A percentile compares a stretch with the other conserved stretches of the same genome.
Conservation (phyloP, 306 rosid genomes). For the Dryas drummondii region DNA sequence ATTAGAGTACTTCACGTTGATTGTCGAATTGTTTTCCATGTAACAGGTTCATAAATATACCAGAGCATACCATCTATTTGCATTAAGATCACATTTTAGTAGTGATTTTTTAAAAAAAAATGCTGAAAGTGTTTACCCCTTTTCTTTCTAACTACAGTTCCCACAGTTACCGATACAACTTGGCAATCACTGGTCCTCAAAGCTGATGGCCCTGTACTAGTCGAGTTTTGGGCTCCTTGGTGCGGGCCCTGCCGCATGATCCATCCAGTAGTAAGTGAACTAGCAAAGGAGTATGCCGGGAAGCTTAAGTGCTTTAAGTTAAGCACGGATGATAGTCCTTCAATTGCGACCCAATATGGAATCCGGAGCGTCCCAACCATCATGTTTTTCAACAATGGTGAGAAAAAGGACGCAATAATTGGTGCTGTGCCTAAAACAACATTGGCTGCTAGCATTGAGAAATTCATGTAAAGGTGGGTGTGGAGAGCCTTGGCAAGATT, state of each 20-base stretch:
- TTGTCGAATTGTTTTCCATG: not conserved
- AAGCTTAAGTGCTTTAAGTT: constrained; percentile 81
- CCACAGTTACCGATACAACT: constrained; percentile 47
- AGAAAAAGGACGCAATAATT: constrained; percentile 69
- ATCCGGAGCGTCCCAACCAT: constrained; percentile 82
- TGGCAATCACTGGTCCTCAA: constrained; percentile 72
- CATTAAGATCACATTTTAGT: not conserved
- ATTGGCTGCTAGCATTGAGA: constrained; percentile 67
- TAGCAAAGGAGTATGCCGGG: constrained; percentile 61
- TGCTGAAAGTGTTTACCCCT: not conserved
- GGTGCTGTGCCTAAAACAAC: constrained; percentile 83
- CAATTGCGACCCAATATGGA: constrained; percentile 64
- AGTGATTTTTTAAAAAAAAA: not conserved
- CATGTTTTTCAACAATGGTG: constrained; percentile 71
- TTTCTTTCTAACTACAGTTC: constrained; percentile 44
- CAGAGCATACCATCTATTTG: not conserved
- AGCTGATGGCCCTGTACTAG: constrained; percentile 58
- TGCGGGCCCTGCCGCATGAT: constrained; percentile 97
- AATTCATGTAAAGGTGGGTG: constrained; percentile 58
- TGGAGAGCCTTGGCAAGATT: constrained; percentile 23
- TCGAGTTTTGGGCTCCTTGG: constrained; percentile 99
- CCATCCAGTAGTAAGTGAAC: constrained; percentile 69
- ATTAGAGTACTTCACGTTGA: not conserved
- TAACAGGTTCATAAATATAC: not conserved
- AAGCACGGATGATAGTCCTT: constrained; percentile 61